Evolutionary conservation across 768 basidiomycete species (phyloP).

Genomic region (Gyrodon lividus): DNA sequence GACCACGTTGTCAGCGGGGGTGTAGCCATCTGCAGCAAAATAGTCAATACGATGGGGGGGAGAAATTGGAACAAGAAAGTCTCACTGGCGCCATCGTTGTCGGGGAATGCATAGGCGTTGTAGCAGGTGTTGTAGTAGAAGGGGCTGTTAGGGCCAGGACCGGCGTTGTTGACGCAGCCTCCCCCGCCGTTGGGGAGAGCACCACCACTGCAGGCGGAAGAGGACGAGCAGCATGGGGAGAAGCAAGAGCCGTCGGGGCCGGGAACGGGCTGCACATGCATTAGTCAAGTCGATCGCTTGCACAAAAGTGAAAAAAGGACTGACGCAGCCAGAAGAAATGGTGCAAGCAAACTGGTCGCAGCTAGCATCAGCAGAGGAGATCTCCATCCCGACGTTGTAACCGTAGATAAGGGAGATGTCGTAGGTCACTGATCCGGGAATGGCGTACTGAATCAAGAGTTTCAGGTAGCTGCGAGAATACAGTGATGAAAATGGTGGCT

Average conservation of each 20-base stretch:
- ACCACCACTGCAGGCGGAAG: slow-evolving; percentile 25
- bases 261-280: slow-evolving; percentile 23
- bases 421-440: slow-evolving; percentile 29
- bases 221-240: slow-evolving; percentile 32
- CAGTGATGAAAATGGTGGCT: not conserved
- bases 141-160: slow-evolving; percentile 29
- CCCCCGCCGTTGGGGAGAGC: slow-evolving; percentile 28
- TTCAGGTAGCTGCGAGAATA: not conserved
- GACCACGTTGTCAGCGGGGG: slow-evolving; percentile 29
- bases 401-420: slow-evolving; percentile 36
- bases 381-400: slow-evolving; percentile 35
- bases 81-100: slow-evolving; percentile 31
- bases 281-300: slow-evolving; percentile 1
- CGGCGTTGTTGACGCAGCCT: slow-evolving; percentile 27
- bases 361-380: slow-evolving; percentile 24
- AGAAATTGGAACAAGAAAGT: not conserved
- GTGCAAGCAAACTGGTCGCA: slow-evolving; percentile 34
- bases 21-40: slow-evolving; percentile 18
- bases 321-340: slow-evolving; percentile 31
- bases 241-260: slow-evolving; percentile 26
- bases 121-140: slow-evolving; percentile 29
- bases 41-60: not conserved
- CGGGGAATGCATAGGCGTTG: slow-evolving; percentile 35
- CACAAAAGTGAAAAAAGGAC: not conserved
- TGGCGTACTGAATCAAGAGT: slow-evolving; percentile 15